Conservation (phyloP, 2,329 filamentous ascomycete species). For the Zalaria sp. region DNA sequence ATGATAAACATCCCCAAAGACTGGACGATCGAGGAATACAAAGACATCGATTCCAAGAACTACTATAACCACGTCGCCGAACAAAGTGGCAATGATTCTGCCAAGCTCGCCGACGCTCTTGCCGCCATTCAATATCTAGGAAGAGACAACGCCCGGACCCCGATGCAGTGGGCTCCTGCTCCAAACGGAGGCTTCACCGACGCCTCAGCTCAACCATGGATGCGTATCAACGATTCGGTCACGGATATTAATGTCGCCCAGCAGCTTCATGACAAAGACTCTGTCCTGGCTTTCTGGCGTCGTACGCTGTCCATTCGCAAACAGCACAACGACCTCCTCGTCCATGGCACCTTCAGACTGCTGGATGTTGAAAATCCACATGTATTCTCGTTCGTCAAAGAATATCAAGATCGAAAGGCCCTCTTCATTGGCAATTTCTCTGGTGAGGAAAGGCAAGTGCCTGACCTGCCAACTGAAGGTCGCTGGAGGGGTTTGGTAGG, state of each 20-base stretch:
- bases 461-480: not conserved
- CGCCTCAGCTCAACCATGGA: constrained; percentile 47
- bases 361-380: not conserved
- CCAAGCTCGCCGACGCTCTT: constrained; percentile 32
- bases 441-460: not conserved
- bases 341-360: not conserved
- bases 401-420: not conserved
- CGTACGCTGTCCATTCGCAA: constrained; percentile 42
- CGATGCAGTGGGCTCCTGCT: constrained; percentile 55
- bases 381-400: constrained; percentile 3
- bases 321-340: constrained; percentile 37
- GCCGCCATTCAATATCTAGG: constrained; percentile 42
- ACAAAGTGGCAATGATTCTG: constrained; percentile 15
- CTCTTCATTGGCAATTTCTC: constrained; percentile 3
- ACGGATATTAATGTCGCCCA: constrained; percentile 45
- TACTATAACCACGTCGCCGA: constrained; percentile 26
- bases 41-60: constrained; percentile 44
- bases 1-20: constrained; percentile 49
- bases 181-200: constrained; percentile 52
- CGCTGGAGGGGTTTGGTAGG: not conserved
- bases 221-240: constrained; percentile 53
- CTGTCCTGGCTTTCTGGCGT: constrained; percentile 49
- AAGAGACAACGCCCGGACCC: constrained; percentile 56
- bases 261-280: constrained; percentile 34
- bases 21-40: constrained; percentile 53